Percentiles rank a stretch among this genome's conserved stretches.
These are phyloP conservation scores for Globisporangium solare DNA, from an alignment of 352 stramenopile species.

Conservation along the genomic window DNA sequence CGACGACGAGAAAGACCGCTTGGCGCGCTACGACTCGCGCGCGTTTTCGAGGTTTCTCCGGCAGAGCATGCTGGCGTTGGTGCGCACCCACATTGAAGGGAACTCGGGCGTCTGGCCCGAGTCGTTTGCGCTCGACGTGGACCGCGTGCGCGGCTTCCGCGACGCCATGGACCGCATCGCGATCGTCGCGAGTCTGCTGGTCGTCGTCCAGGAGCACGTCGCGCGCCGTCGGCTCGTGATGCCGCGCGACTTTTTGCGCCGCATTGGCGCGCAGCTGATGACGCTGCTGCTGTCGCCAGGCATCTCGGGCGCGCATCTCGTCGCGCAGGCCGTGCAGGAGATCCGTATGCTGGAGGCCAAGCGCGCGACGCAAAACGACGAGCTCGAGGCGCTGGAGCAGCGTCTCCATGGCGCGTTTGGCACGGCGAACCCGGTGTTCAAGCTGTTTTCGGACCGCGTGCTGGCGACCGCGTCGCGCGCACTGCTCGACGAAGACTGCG, in stretches of 20 bases:
- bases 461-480: slow-evolving; percentile 24
- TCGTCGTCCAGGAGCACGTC: slow-evolving; percentile 56
- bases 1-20: slow-evolving; percentile 14
- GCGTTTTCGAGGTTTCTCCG: slow-evolving; percentile 48
- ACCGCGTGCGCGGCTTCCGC: slow-evolving; percentile 45
- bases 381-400: slow-evolving; percentile 30
- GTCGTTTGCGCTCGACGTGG: slow-evolving; percentile 53
- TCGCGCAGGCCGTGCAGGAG: slow-evolving; percentile 41
- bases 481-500: slow-evolving; percentile 13
- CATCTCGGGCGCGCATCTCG: slow-evolving; percentile 43
- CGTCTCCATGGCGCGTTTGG: slow-evolving; percentile 41
- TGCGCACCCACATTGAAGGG: slow-evolving; percentile 51
- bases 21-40: slow-evolving; percentile 24
- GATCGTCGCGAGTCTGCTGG: slow-evolving; percentile 50
- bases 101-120: slow-evolving; percentile 47
- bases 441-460: slow-evolving; percentile 46
- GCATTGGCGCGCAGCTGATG: slow-evolving; percentile 28
- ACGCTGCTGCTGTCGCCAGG: slow-evolving; percentile 37
- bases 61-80: slow-evolving; percentile 36
- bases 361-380: not conserved
- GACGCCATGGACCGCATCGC: slow-evolving; percentile 54
- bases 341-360: slow-evolving; percentile 23
- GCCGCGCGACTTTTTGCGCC: slow-evolving; percentile 27
- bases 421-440: slow-evolving; percentile 49
- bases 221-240: slow-evolving; percentile 22